These are phyloP conservation scores for Helichrysum umbraculigerum DNA, from an alignment of 129 eudicot genomes.

Conservation along the genomic window DNA sequence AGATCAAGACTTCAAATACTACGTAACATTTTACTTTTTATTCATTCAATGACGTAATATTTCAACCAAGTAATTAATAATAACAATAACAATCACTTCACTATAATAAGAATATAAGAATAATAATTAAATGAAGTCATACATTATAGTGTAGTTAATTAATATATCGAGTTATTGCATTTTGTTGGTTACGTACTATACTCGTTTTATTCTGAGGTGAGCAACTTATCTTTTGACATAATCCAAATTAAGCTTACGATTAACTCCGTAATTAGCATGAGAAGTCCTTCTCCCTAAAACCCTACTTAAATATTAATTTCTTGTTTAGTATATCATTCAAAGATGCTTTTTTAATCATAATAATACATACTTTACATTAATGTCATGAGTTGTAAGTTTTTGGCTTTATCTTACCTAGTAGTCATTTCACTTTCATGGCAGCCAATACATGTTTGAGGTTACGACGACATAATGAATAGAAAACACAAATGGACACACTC, in stretches of 20 bases:
- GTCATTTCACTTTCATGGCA: background rate
- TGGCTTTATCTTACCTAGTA: background rate
- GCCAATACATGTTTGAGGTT: conserved; percentile 13
- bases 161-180: background rate
- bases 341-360: background rate
- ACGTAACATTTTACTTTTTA: background rate
- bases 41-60: background rate
- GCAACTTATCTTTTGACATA: too few species aligned
- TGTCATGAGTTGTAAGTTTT: background rate
- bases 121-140: background rate
- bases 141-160: too few species aligned
- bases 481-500: background rate
- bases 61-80: background rate
- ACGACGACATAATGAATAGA: background rate
- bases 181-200: too few species aligned
- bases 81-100: too few species aligned
- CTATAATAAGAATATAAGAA: too few species aligned
- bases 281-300: background rate
- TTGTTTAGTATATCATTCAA: background rate
- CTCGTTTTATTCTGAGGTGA: too few species aligned
- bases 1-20: background rate
- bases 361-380: background rate
- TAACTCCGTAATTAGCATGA: background rate
- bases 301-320: background rate
- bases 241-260: background rate